These are phyloP conservation scores for Zalaria obscura DNA, from an alignment of 2,329 filamentous ascomycete species.

Conservation along the genomic window DNA sequence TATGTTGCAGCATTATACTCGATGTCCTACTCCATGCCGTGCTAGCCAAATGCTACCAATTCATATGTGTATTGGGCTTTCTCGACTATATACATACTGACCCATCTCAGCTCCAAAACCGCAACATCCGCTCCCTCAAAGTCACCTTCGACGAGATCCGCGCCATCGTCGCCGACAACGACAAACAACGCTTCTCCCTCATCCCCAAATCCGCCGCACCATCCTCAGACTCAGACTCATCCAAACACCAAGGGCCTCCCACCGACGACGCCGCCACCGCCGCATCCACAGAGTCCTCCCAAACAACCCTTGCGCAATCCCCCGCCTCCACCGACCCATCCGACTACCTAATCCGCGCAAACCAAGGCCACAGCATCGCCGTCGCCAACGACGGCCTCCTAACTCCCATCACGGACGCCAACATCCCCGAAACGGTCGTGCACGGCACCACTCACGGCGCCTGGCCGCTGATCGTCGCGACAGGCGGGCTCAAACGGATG, in stretches of 20 bases:
- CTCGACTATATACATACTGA: too few relatives aligned
- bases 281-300: constrained; percentile 7
- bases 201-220: constrained; percentile 35
- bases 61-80: too few relatives aligned
- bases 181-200: constrained; percentile 84
- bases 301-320: constrained; percentile 16
- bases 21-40: too few relatives aligned
- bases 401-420: constrained; percentile 51
- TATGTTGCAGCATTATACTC: too few relatives aligned
- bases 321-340: constrained; percentile 36
- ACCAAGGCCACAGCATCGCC: constrained; percentile 83
- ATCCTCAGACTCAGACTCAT: constrained; percentile 3
- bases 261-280: constrained; percentile 8
- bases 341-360: constrained; percentile 80
- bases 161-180: constrained; percentile 55
- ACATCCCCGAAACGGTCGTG: constrained; percentile 44
- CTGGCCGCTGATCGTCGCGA: constrained; percentile 60
- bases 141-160: constrained; percentile 64
- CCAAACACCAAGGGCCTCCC: constrained; percentile 4
- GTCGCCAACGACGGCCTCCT: constrained; percentile 59
- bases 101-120: constrained; percentile 37
- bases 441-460: constrained; percentile 81
- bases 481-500: constrained; percentile 72
- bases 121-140: constrained; percentile 51
- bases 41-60: too few relatives aligned